These are phyloP conservation scores for Boletus sp. DNA, from an alignment of 768 basidiomycete genomes.

Conservation along the genomic window DNA sequence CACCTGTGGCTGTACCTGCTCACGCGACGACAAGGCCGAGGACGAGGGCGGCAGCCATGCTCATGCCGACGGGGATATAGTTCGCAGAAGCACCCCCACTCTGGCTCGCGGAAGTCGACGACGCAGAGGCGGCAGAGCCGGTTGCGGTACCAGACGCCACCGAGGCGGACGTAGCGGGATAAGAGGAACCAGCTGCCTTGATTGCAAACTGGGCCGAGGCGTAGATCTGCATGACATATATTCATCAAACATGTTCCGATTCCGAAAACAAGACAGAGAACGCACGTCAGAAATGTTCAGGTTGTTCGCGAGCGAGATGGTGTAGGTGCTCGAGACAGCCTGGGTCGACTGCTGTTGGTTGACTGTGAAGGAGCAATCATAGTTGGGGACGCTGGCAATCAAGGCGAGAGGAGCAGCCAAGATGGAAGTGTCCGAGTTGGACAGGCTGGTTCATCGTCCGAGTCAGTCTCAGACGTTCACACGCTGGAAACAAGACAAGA, in stretches of 20 bases:
- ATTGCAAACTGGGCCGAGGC: constrained; percentile 61
- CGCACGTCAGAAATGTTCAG: constrained; percentile 54
- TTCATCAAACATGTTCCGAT: background rate
- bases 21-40: constrained; percentile 29
- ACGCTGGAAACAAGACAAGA: constrained; percentile 4
- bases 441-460: constrained; percentile 33
- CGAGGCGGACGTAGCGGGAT: constrained; percentile 38
- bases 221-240: constrained; percentile 42
- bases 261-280: constrained; percentile 6
- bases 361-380: constrained; percentile 55
- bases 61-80: constrained; percentile 27
- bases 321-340: constrained; percentile 45
- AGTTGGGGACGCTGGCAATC: constrained; percentile 52
- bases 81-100: constrained; percentile 12
- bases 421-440: constrained; percentile 41
- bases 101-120: constrained; percentile 16
- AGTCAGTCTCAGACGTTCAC: constrained; percentile 6
- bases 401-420: constrained; percentile 37
- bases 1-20: background rate
- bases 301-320: constrained; percentile 46
- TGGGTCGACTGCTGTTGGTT: constrained; percentile 43
- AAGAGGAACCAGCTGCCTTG: constrained; percentile 51
- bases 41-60: constrained; percentile 27
- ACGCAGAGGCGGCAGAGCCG: constrained; percentile 11
- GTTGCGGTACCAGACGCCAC: constrained; percentile 25